Evolutionary conservation across 2,329 filamentous ascomycete species (phyloP).

Genomic region (Alternaria sp.): DNA sequence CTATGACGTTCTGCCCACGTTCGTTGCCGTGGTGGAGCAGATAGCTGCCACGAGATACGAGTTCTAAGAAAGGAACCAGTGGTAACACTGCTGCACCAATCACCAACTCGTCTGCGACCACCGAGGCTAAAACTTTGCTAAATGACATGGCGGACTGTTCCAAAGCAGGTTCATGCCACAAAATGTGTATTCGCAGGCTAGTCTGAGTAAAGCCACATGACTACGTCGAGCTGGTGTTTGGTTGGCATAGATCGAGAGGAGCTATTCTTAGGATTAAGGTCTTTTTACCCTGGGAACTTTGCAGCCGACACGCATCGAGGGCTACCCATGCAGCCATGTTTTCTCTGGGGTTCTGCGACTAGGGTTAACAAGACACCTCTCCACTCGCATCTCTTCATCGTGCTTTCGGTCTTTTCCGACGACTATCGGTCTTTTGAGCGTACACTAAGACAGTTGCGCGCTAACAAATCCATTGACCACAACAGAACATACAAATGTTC

Average conservation of each 20-base stretch:
- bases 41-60: constrained; percentile 43
- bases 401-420: constrained; percentile 6
- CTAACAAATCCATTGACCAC: background rate
- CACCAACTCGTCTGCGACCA: constrained; percentile 7
- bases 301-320: constrained; percentile 14
- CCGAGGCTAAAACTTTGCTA: constrained; percentile 32
- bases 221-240: constrained; percentile 32
- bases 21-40: constrained; percentile 20
- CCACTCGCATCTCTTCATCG: background rate
- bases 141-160: constrained; percentile 30
- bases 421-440: background rate
- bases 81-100: constrained; percentile 21
- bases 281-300: constrained; percentile 37
- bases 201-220: constrained; percentile 29
- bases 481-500: background rate
- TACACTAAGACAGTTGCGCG: constrained; percentile 1
- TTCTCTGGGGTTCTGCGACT: constrained; percentile 15
- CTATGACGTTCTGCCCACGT: constrained; percentile 17
- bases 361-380: constrained; percentile 11
- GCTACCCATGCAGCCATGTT: constrained; percentile 4
- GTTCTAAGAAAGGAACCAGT: constrained; percentile 26
- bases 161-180: constrained; percentile 42
- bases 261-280: constrained; percentile 48
- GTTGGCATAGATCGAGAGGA: constrained; percentile 9
- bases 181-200: constrained; percentile 37